Conservation (phyloP, 2,329 filamentous ascomycete species). For the Venturia aucupariae region DNA sequence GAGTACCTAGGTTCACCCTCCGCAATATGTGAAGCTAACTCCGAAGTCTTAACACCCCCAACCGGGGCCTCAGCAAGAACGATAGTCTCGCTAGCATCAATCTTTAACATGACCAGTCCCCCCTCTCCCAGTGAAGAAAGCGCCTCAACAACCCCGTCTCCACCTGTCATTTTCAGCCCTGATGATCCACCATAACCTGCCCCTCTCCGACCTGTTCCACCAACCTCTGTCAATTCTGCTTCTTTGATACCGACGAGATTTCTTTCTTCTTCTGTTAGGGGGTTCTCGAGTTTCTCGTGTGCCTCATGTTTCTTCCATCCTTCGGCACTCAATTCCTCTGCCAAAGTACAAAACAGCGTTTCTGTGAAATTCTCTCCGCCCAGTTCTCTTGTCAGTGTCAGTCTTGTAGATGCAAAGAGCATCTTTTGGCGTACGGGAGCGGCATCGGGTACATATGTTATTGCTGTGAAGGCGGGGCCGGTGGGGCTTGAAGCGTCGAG, state of each 20-base stretch:
- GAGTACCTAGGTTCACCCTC: slow-evolving; percentile 63
- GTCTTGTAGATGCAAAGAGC: slow-evolving; percentile 69
- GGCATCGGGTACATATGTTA: slow-evolving; percentile 71
- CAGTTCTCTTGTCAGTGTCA: slow-evolving; percentile 67
- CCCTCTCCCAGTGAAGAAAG: slow-evolving; percentile 49
- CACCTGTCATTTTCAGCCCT: slow-evolving; percentile 43
- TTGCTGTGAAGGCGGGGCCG: slow-evolving; percentile 43
- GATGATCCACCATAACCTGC: slow-evolving; percentile 26
- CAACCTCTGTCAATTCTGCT: slow-evolving; percentile 64
- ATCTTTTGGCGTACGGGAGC: slow-evolving; percentile 79
- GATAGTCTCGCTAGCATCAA: slow-evolving; percentile 44
- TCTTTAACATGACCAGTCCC: slow-evolving; percentile 31
- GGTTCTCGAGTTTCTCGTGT: slow-evolving; percentile 52
- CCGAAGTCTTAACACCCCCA: slow-evolving; percentile 35
- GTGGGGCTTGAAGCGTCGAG: slow-evolving; percentile 41
- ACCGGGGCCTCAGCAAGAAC: slow-evolving; percentile 12
- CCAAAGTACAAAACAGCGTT: slow-evolving; percentile 61
- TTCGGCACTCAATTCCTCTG: slow-evolving; percentile 56
- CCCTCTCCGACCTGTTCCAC: slow-evolving; percentile 51
- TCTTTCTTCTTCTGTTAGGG: slow-evolving; percentile 70
- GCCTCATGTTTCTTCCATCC: slow-evolving; percentile 67
- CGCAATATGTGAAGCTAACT: slow-evolving; percentile 54
- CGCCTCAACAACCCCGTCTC: slow-evolving; percentile 54
- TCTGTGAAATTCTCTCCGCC: slow-evolving; percentile 72
- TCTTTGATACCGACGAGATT: slow-evolving; percentile 63